phyloP scores from a whole-genome alignment of 2,329 filamentous ascomycete genomes.

The Pyrenophora seminiperda region DNA sequence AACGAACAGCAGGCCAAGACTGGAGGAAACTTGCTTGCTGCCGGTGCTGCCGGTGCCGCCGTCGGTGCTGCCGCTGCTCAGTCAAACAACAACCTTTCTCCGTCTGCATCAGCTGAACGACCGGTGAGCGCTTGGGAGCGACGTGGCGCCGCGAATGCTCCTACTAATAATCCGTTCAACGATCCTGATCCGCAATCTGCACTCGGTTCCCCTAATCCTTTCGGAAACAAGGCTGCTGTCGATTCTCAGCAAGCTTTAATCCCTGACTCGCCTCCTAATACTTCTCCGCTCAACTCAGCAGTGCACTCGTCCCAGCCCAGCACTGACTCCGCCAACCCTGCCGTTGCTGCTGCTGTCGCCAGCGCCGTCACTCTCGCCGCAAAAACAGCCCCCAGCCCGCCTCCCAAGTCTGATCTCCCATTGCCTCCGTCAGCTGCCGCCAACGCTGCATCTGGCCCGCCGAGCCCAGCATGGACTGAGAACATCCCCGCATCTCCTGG shows the following conservation, averaged over 20 bases:
- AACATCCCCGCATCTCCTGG: conserved; percentile 60
- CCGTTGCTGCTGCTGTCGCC: conserved; percentile 50
- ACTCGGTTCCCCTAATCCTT: conserved; percentile 62
- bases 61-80: conserved; percentile 31
- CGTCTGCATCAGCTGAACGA: conserved; percentile 22
- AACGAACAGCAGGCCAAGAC: conserved; percentile 51
- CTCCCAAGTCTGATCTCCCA: conserved; percentile 21
- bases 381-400: conserved; percentile 42
- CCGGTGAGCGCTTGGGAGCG: conserved; percentile 48
- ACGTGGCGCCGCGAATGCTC: conserved; percentile 44
- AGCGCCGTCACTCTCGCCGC: conserved; percentile 49
- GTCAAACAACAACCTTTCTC: conserved; percentile 26
- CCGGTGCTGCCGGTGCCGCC: conserved; percentile 36
- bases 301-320: conserved; percentile 32
- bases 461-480: conserved; percentile 68
- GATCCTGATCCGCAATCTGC: conserved; percentile 41
- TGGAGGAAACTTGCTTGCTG: conserved; percentile 43
- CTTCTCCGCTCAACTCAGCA: conserved; percentile 25
- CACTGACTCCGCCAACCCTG: conserved; percentile 39
- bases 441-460: conserved; percentile 41
- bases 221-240: conserved; percentile 46
- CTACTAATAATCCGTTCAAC: conserved; percentile 73
- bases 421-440: conserved; percentile 59
- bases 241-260: conserved; percentile 41
- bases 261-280: conserved; percentile 33